Evolutionary conservation across 2,329 filamentous ascomycete genomes (phyloP), one percentile per base, ranked within the genome.

Genomic region (Dryadomyces quercivorus): DNA sequence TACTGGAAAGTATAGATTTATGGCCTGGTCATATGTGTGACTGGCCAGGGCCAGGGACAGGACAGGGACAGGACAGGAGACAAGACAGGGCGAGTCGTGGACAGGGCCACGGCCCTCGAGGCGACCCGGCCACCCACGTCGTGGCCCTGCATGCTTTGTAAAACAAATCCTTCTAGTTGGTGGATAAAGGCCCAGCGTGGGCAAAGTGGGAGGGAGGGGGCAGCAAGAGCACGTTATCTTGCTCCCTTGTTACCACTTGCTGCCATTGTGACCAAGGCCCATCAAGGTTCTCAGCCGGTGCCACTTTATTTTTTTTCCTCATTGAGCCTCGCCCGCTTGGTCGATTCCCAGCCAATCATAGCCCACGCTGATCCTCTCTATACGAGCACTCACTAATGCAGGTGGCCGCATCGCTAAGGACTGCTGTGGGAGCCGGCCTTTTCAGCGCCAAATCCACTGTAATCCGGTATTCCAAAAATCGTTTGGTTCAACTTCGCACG

Each of bases 251-350:
- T 40, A 8, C 36, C 36, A 16, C 36, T 12, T 40, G 10, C 10
- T 40, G 36, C 36, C 36, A 16, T 40, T 16, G 36, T 40, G 36
- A 16, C 36, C 36, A 40, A 7, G 18, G 38, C 9, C 50, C 50
- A 51, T 51, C 50, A 42, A 16, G 50, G 50, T 51, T 51, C 50
- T 51, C 50, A 50, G 7, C 31, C 16, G 18, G 18, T n/a, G 21
- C 48, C 45, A 34, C 22, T 47, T 40, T 40, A 13, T 40, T 40
- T 40, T 40, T 40, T 40, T 40, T 40, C 36, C 36, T 36, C 34
- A 21, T 36, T 50, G 50, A 51, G 50, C 50, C 50, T 51, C 38
- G 50, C 50, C 50, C 40, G 15, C 50, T n/a, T 3, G 15, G 13
- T 5, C 7, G 22, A 8, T 13, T 13, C 21, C 12, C 15, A 31